Evolutionary conservation across 2,329 filamentous ascomycete species (phyloP).

Genomic region (Didymella exigua): DNA sequence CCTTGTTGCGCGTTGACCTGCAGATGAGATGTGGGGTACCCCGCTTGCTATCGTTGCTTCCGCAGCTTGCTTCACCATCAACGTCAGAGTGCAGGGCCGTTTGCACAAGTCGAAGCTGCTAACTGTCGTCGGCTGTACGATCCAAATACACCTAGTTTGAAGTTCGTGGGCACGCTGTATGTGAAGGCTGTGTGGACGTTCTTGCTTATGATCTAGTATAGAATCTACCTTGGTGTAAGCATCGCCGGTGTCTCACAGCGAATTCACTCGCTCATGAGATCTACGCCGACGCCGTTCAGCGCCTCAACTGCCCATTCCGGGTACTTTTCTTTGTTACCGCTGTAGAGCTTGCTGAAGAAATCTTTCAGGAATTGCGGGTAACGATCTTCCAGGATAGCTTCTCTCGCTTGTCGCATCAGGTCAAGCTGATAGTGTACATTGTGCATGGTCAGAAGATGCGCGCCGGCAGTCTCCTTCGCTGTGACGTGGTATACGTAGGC

Average conservation of each 20-base stretch:
- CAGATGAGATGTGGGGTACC: constrained; percentile 10
- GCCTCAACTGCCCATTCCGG: constrained; percentile 86
- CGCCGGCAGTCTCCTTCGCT: constrained; percentile 92
- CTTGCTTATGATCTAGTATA: not conserved
- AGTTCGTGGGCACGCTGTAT: not conserved
- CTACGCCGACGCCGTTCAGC: constrained; percentile 75
- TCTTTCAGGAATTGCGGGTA: constrained; percentile 78
- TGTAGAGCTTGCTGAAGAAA: constrained; percentile 79
- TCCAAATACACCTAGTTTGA: not conserved
- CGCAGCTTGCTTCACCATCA: not conserved
- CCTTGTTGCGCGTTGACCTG: not conserved
- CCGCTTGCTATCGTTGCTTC: constrained; percentile 2
- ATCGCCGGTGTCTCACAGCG: too few relatives aligned
- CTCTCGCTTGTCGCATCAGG: constrained; percentile 76
- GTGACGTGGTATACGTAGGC: constrained; percentile 92
- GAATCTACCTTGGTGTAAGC: not conserved
- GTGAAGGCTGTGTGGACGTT: not conserved
- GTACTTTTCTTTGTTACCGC: constrained; percentile 65
- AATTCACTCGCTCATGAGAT: constrained; percentile 32
- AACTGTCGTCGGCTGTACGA: not conserved
- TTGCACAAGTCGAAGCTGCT: constrained; percentile 1
- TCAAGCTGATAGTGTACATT: constrained; percentile 92
- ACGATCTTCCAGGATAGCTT: constrained; percentile 79
- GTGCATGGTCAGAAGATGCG: constrained; percentile 85
- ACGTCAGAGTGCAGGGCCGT: not conserved